Conservation (phyloP, 2,329 filamentous ascomycete species). For the Lasiodiplodia gonubiensis region DNA sequence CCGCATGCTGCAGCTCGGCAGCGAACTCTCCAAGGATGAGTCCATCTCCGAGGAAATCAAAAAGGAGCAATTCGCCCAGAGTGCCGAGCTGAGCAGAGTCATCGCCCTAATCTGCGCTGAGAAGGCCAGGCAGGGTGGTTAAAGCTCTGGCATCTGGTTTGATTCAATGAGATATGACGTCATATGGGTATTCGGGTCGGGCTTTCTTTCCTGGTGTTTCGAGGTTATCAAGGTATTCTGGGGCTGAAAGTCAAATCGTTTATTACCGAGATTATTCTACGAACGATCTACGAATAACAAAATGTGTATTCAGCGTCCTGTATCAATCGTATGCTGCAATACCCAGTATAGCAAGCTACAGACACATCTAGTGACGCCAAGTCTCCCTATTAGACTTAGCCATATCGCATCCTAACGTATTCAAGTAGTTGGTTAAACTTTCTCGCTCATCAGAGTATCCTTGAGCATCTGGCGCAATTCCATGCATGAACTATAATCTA, state of each 20-base stretch:
- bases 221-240: neutral
- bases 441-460: too few relatives aligned
- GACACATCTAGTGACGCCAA: too few relatives aligned
- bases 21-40: constrained; percentile 47
- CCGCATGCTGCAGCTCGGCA: constrained; percentile 56
- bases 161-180: neutral
- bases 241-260: neutral
- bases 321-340: too few relatives aligned
- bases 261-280: neutral
- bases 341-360: too few relatives aligned
- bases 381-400: too few relatives aligned
- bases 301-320: neutral
- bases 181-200: neutral
- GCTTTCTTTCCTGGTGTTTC: constrained; percentile 9
- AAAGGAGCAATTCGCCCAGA: constrained; percentile 58
- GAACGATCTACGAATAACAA: neutral
- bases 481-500: too few relatives aligned
- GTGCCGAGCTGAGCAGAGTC: constrained; percentile 55
- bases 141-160: neutral
- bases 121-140: constrained; percentile 57
- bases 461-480: too few relatives aligned
- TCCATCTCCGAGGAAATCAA: constrained; percentile 53
- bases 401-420: too few relatives aligned
- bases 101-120: constrained; percentile 59
- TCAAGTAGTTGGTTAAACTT: too few relatives aligned